These are phyloP conservation scores for Saccharomycopsis sp. DNA, from an alignment of 805 yeast genomes.

Conservation along the genomic window DNA sequence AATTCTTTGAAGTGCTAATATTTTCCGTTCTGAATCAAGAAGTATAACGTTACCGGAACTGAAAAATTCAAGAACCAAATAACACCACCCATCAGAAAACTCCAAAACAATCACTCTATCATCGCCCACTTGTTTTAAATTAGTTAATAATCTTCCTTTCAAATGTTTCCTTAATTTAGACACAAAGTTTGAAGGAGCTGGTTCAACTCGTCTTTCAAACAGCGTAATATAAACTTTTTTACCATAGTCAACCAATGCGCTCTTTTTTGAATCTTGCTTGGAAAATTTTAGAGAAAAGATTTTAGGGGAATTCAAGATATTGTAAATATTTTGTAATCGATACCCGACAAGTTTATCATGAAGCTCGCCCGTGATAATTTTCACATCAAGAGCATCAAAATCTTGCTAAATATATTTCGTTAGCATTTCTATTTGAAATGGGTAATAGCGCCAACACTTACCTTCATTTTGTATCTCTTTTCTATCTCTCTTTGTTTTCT, in stretches of 20 bases:
- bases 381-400: slow-evolving; percentile 76
- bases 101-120: slow-evolving; percentile 81
- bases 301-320: slow-evolving; percentile 60
- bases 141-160: slow-evolving; percentile 69
- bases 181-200: slow-evolving; percentile 79
- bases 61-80: slow-evolving; percentile 83
- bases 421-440: no score
- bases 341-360: slow-evolving; percentile 49
- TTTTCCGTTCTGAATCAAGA: slow-evolving; percentile 60
- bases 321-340: slow-evolving; percentile 80
- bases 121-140: slow-evolving; percentile 63
- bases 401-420: no score
- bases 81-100: slow-evolving; percentile 74
- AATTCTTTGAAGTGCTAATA: slow-evolving; percentile 67
- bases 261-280: slow-evolving; percentile 73
- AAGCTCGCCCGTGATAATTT: slow-evolving; percentile 63
- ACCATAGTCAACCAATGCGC: slow-evolving; percentile 79
- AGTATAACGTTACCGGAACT: slow-evolving; percentile 89
- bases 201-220: slow-evolving; percentile 74
- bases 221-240: slow-evolving; percentile 72
- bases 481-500: no score
- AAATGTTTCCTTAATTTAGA: slow-evolving; percentile 81
- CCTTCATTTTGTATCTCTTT: no score
- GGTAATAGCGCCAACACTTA: no score
- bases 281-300: slow-evolving; percentile 77